Evolutionary conservation across 257 asterid species (phyloP).

Genomic region (Mentha longifolia): DNA sequence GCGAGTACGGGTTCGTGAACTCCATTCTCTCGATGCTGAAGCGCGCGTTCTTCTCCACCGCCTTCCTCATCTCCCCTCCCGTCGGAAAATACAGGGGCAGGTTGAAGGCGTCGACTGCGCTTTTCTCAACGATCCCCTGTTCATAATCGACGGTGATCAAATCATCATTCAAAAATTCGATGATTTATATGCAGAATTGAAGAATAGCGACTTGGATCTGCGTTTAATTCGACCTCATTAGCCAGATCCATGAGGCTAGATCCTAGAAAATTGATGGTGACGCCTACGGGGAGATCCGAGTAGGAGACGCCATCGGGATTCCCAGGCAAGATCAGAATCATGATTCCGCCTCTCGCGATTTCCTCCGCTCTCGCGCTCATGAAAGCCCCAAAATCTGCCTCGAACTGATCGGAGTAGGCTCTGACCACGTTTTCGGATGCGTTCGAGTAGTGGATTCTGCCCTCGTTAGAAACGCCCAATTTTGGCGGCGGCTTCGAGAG

Average conservation of each 20-base stretch:
- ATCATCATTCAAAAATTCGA: too few relatives aligned
- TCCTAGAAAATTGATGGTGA: conserved; percentile 19
- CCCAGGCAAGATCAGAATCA: conserved; percentile 26
- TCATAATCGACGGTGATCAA: too few relatives aligned
- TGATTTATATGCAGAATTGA: too few relatives aligned
- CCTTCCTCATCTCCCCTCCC: neutral
- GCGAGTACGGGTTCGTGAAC: conserved; percentile 1
- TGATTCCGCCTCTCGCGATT: conserved; percentile 1
- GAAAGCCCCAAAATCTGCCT: too few relatives aligned
- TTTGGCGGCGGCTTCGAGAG: neutral
- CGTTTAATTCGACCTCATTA: conserved; percentile 19
- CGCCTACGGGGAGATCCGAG: neutral
- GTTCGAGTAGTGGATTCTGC: conserved; percentile 16
- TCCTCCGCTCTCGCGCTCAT: too few relatives aligned
- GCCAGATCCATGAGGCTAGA: conserved; percentile 40
- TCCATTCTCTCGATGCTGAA: conserved; percentile 36
- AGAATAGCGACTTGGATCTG: too few relatives aligned
- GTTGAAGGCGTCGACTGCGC: conserved; percentile 39
- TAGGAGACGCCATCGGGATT: neutral
- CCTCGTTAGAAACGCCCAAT: neutral
- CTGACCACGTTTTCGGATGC: conserved; percentile 1
- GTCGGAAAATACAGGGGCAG: conserved; percentile 24
- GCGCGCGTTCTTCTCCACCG: conserved; percentile 32
- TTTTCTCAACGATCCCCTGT: conserved; percentile 36
- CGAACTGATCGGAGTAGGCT: too few relatives aligned